A percentile compares a stretch with the other conserved stretches of the same genome.
Evolutionary conservation across 1,284 basidiomycete species (phyloP).

Genomic region (Exobasidium rhododendri): DNA sequence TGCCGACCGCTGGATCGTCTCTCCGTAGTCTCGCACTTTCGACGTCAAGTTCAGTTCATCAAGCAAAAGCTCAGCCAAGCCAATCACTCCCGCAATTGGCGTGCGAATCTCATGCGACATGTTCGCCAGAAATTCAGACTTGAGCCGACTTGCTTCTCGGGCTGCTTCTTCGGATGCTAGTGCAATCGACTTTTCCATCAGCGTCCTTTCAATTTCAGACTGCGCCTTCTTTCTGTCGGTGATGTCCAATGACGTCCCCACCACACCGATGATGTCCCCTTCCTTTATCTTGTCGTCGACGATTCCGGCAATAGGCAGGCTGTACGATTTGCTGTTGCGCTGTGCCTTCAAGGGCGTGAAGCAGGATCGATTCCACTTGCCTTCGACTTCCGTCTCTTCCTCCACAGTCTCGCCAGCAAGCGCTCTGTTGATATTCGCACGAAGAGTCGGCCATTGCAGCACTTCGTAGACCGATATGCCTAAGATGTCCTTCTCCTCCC

Average conservation of each 20-base stretch:
- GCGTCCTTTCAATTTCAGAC: constrained; percentile 43
- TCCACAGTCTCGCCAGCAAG: constrained; percentile 41
- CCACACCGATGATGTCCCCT: constrained; percentile 50
- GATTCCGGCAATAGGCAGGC: constrained; percentile 10
- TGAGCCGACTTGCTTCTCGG: constrained; percentile 60
- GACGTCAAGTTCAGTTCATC: constrained; percentile 48
- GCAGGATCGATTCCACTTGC: constrained; percentile 46
- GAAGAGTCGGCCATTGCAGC: constrained; percentile 37
- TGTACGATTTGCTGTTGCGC: constrained; percentile 20
- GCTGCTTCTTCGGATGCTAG: constrained; percentile 54
- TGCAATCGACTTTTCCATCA: constrained; percentile 50
- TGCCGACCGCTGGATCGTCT: constrained; percentile 57
- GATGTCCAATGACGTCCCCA: constrained; percentile 54
- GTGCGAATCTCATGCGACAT: constrained; percentile 58
- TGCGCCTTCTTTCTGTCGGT: constrained; percentile 53
- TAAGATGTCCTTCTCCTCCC: background rate
- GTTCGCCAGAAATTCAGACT: constrained; percentile 56
- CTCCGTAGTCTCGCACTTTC: constrained; percentile 57
- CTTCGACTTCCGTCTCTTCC: constrained; percentile 48
- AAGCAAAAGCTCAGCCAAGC: constrained; percentile 52
- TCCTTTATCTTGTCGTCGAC: background rate
- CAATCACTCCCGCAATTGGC: constrained; percentile 56
- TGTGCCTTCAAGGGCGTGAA: constrained; percentile 41
- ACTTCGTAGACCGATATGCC: constrained; percentile 41
- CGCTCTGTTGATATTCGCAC: constrained; percentile 33